phyloP scores from a whole-genome alignment of 306 rosid species.

The Abrus precatorius region DNA sequence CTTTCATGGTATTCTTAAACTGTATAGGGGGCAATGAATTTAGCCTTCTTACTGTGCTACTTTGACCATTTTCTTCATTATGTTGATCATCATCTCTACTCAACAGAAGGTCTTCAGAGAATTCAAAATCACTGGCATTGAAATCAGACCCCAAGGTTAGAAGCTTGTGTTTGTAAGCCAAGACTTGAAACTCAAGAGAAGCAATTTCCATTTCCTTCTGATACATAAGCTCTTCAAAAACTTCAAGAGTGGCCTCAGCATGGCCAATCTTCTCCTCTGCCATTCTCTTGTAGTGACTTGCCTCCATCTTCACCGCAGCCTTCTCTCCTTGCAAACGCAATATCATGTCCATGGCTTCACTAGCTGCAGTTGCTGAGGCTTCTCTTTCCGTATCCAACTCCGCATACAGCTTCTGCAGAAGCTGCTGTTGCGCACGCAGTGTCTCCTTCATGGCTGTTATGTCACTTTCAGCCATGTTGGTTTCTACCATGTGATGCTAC shows the following conservation, averaged over 20 bases:
- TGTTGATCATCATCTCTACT: constrained; percentile 51
- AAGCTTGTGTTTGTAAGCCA: constrained; percentile 77
- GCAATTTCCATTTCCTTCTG: constrained; percentile 91
- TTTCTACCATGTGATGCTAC: constrained; percentile 56
- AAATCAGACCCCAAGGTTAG: constrained; percentile 70
- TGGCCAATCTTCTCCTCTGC: constrained; percentile 91
- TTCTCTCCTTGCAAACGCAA: constrained; percentile 94
- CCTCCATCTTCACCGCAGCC: constrained; percentile 93
- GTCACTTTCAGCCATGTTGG: constrained; percentile 64
- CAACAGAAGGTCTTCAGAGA: constrained; percentile 58
- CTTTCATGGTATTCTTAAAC: constrained; percentile 53
- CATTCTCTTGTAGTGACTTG: constrained; percentile 89
- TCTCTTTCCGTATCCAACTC: constrained; percentile 95
- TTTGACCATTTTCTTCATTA: constrained; percentile 52
- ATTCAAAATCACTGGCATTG: constrained; percentile 59
- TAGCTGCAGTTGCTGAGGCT: constrained; percentile 86
- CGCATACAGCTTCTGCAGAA: constrained; percentile 74
- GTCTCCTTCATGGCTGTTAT: constrained; percentile 70
- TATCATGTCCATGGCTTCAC: constrained; percentile 94
- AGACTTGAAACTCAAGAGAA: constrained; percentile 79
- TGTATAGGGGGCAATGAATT: constrained; percentile 74
- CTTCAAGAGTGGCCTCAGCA: constrained; percentile 75
- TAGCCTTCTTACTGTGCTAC: constrained; percentile 63
- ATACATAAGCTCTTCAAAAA: constrained; percentile 76
- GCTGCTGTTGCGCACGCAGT: constrained; percentile 77